A percentile compares a stretch with the other conserved stretches of the same genome.
Evolutionary conservation across 1,284 basidiomycete genomes (phyloP).

Genomic region (Puccinia brachypodii): DNA sequence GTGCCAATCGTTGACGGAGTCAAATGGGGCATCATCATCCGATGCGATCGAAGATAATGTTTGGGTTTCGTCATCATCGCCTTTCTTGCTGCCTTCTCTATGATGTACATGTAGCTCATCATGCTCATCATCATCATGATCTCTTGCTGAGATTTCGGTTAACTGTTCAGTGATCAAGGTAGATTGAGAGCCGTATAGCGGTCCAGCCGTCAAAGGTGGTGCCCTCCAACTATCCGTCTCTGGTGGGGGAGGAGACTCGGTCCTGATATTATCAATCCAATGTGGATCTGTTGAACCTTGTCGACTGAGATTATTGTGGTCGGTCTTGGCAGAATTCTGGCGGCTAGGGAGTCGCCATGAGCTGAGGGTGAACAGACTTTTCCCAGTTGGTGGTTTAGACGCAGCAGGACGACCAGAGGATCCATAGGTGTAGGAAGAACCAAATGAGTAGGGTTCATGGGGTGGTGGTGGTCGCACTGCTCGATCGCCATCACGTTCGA

Average conservation of each 20-base stretch:
- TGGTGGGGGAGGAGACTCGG: background rate
- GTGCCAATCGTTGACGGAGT: conserved; percentile 1
- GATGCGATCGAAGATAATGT: conserved; percentile 33
- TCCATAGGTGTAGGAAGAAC: background rate
- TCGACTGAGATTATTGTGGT: background rate
- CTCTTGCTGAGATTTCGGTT: background rate
- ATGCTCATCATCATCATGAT: background rate
- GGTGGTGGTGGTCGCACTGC: background rate
- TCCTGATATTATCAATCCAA: conserved; percentile 21
- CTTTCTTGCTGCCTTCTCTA: conserved; percentile 1
- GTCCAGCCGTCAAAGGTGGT: background rate
- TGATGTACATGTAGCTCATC: background rate
- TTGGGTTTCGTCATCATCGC: background rate
- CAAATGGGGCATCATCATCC: background rate
- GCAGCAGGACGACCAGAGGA: background rate
- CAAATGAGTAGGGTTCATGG: conserved; percentile 27
- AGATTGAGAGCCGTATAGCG: background rate
- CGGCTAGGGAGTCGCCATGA: conserved; percentile 26
- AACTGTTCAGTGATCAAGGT: conserved; percentile 5
- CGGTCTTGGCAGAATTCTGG: conserved; percentile 28
- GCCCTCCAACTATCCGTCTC: background rate
- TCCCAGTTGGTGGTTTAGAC: background rate
- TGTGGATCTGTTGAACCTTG: background rate
- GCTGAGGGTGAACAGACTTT: conserved; percentile 15
- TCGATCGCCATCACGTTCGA: background rate